A percentile compares a stretch with the other conserved stretches of the same genome.
Evolutionary conservation across 2,329 filamentous ascomycete genomes (phyloP).

Genomic region (Phyllosticta capitalensis): DNA sequence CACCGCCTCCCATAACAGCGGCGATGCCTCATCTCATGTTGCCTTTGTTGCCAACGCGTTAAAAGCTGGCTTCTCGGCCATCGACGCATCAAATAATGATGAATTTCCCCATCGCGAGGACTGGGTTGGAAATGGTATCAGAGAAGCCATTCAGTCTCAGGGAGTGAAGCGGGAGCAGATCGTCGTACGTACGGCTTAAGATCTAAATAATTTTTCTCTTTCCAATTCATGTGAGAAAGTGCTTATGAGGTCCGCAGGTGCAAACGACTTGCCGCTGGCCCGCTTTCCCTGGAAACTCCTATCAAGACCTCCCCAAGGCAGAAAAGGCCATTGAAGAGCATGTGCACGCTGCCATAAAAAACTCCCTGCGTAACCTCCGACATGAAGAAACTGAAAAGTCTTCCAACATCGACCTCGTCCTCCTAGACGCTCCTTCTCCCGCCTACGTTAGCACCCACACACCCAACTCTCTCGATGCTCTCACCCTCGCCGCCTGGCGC

Average conservation of each 20-base stretch:
- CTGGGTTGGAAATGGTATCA: conserved; percentile 57
- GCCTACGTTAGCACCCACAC: conserved; percentile 41
- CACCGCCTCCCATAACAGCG: conserved; percentile 63
- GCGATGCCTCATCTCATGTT: conserved; percentile 39
- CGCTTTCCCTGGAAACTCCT: conserved; percentile 52
- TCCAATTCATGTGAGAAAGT: background rate
- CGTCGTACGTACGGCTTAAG: conserved; percentile 42
- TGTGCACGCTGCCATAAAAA: conserved; percentile 56
- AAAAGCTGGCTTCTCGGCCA: conserved; percentile 56
- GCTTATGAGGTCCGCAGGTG: conserved; percentile 36
- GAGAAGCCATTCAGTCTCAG: conserved; percentile 49
- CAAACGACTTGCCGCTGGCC: conserved; percentile 77
- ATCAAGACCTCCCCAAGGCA: conserved; percentile 52
- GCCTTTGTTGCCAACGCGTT: conserved; percentile 61
- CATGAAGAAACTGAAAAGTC: conserved; percentile 18
- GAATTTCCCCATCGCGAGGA: conserved; percentile 74
- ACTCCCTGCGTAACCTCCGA: conserved; percentile 55
- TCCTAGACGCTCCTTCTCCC: conserved; percentile 48
- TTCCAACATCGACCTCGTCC: conserved; percentile 47
- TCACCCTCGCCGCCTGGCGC: conserved; percentile 47
- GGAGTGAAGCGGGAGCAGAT: conserved; percentile 51
- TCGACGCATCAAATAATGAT: conserved; percentile 65
- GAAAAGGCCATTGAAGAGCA: conserved; percentile 50
- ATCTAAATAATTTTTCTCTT: background rate
- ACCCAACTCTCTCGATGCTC: conserved; percentile 30